Evolutionary conservation across 1,284 basidiomycete species (phyloP).

Genomic region (Cerrena zonata): DNA sequence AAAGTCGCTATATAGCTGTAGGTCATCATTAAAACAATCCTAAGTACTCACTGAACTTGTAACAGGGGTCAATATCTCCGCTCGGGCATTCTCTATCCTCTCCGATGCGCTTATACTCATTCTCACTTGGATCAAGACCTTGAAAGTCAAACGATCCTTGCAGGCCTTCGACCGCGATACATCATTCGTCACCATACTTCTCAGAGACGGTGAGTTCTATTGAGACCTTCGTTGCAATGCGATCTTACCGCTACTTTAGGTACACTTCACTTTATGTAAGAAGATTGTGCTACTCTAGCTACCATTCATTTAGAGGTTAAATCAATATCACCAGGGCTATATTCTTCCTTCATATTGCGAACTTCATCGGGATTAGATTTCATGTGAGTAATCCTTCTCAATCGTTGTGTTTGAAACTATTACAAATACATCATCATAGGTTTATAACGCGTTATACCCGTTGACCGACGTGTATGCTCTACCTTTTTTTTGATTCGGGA

Average conservation of each 20-base stretch:
- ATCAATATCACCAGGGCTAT: slow-evolving; percentile 6
- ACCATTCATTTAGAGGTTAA: background rate
- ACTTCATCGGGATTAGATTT: slow-evolving; percentile 14
- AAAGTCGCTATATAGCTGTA: slow-evolving; percentile 9
- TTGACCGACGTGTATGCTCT: slow-evolving; percentile 16
- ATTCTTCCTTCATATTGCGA: slow-evolving; percentile 16
- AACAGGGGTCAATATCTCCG: slow-evolving; percentile 14
- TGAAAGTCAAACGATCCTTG: slow-evolving; percentile 5
- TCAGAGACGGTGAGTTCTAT: slow-evolving; percentile 15
- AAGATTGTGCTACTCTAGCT: background rate
- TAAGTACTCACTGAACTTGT: background rate
- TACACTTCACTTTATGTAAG: slow-evolving; percentile 16
- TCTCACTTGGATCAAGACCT: slow-evolving; percentile 18
- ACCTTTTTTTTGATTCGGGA: background rate
- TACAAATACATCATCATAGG: background rate
- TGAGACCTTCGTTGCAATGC: background rate
- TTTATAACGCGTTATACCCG: slow-evolving; percentile 10
- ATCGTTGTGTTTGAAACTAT: too few species aligned
- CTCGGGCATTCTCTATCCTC: slow-evolving; percentile 14
- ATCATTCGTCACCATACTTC: slow-evolving; percentile 9
- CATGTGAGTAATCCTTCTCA: background rate
- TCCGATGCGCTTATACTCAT: slow-evolving; percentile 16
- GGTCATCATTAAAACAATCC: slow-evolving; percentile 5
- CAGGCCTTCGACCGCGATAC: background rate
- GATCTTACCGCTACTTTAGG: slow-evolving; percentile 9